These are phyloP conservation scores for Fusarium sarcochroum DNA, from an alignment of 2,329 filamentous ascomycete species.

Conservation along the genomic window DNA sequence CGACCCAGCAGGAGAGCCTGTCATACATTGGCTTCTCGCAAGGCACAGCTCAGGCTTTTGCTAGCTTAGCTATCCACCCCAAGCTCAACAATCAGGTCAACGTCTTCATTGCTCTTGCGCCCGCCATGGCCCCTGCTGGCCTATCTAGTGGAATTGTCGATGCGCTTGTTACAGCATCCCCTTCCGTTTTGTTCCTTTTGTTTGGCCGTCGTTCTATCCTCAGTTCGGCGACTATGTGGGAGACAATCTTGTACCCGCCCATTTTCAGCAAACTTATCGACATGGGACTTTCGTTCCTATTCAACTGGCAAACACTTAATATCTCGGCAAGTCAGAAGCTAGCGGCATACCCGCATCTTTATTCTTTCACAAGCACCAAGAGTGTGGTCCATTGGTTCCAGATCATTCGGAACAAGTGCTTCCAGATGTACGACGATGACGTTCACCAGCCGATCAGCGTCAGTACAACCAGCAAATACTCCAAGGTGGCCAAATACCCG, in stretches of 20 bases:
- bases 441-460: conserved; percentile 82
- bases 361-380: conserved; percentile 97
- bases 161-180: conserved; percentile 92
- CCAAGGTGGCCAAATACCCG: conserved; percentile 95
- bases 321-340: conserved; percentile 91
- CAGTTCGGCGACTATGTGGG: conserved; percentile 96
- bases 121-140: conserved; percentile 95
- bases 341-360: conserved; percentile 94
- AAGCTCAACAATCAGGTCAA: conserved; percentile 93
- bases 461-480: conserved; percentile 82
- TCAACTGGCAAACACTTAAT: conserved; percentile 89
- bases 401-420: conserved; percentile 94
- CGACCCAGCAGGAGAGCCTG: conserved; percentile 84
- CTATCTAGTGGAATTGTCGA: conserved; percentile 92
- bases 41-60: conserved; percentile 96
- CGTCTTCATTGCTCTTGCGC: conserved; percentile 95
- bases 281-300: conserved; percentile 83
- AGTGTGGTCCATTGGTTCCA: conserved; percentile 99
- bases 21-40: conserved; percentile 99
- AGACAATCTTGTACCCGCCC: conserved; percentile 93
- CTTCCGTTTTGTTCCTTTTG: conserved; percentile 90
- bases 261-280: conserved; percentile 94
- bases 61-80: conserved; percentile 91
- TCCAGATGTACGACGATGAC: conserved; percentile 99
- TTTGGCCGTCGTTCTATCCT: conserved; percentile 94